These are phyloP conservation scores for Tulasnella sp. DNA, from an alignment of 768 basidiomycete species.

Conservation along the genomic window DNA sequence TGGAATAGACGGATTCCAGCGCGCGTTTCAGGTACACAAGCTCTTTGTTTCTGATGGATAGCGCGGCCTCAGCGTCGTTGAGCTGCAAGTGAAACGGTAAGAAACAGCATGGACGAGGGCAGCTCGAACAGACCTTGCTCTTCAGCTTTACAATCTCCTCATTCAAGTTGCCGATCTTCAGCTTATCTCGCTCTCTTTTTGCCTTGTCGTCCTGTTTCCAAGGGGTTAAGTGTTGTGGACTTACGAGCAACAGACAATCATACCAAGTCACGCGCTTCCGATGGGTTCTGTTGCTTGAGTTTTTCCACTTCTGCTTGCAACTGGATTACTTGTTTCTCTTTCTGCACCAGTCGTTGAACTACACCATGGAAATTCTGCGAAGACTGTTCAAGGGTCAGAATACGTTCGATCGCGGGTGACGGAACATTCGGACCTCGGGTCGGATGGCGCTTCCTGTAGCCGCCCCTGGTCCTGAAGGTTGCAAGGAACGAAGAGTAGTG, in stretches of 20 bases:
- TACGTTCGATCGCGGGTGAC: neutral
- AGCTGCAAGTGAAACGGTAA: slow-evolving; percentile 35
- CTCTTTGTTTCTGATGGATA: slow-evolving; percentile 60
- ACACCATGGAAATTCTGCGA: slow-evolving; percentile 59
- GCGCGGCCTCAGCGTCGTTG: slow-evolving; percentile 42
- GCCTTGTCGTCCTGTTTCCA: slow-evolving; percentile 55
- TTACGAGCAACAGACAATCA: slow-evolving; percentile 25
- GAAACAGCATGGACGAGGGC: neutral
- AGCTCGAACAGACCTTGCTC: slow-evolving; percentile 44
- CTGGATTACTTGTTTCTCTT: slow-evolving; percentile 75
- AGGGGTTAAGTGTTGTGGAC: neutral
- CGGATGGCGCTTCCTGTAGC: slow-evolving; percentile 20
- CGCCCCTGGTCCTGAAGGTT: slow-evolving; percentile 29
- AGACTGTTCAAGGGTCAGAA: slow-evolving; percentile 15
- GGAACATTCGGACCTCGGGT: neutral
- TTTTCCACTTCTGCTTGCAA: slow-evolving; percentile 65
- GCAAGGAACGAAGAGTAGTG: slow-evolving; percentile 54
- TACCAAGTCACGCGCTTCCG: slow-evolving; percentile 54
- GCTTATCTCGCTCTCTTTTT: slow-evolving; percentile 65
- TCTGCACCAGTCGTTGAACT: slow-evolving; percentile 70
- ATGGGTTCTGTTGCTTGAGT: slow-evolving; percentile 50
- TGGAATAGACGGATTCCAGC: slow-evolving; percentile 78
- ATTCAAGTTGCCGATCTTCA: slow-evolving; percentile 60
- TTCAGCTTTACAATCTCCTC: slow-evolving; percentile 70
- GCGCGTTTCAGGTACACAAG: slow-evolving; percentile 70